These are phyloP conservation scores for Pichia sp. DNA, from an alignment of 1,139 yeast genomes.

Conservation along the genomic window DNA sequence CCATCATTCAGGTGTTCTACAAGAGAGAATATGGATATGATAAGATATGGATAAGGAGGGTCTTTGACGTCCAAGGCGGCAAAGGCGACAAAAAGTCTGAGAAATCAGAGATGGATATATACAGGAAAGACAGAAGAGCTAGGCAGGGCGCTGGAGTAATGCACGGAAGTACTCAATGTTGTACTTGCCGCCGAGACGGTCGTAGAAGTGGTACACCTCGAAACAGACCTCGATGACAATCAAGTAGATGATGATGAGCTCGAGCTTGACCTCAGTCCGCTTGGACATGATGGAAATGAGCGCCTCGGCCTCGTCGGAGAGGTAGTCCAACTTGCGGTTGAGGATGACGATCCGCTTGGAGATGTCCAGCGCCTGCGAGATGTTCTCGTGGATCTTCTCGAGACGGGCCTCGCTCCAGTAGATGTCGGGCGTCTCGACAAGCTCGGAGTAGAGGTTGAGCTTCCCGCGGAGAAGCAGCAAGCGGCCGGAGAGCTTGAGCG, in stretches of 20 bases:
- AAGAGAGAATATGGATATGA: no score
- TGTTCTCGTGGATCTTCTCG: constrained; percentile 66
- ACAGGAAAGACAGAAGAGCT: neutral
- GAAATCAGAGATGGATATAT: no score
- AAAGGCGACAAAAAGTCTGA: no score
- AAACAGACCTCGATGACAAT: constrained; percentile 82
- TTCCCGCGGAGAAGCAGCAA: constrained; percentile 73
- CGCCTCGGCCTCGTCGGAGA: constrained; percentile 83
- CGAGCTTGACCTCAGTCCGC: constrained; percentile 69
- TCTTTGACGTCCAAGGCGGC: no score
- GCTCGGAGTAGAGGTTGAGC: constrained; percentile 78
- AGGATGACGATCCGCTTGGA: constrained; percentile 71
- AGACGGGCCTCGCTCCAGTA: constrained; percentile 90
- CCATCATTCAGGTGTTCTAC: no score
- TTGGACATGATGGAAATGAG: constrained; percentile 71
- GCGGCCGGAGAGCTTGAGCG: constrained; percentile 67
- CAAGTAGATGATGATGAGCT: constrained; percentile 80
- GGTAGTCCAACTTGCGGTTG: constrained; percentile 82
- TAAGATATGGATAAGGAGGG: no score
- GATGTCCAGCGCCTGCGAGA: constrained; percentile 70
- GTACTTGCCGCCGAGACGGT: constrained; percentile 33
- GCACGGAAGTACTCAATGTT: constrained; percentile 18
- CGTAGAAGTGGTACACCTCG: constrained; percentile 63
- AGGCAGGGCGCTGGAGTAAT: neutral
- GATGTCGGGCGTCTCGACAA: constrained; percentile 86